Evolutionary conservation across 2,329 filamentous ascomycete species (phyloP).

Genomic region (Ilyonectria mors-panacis): DNA sequence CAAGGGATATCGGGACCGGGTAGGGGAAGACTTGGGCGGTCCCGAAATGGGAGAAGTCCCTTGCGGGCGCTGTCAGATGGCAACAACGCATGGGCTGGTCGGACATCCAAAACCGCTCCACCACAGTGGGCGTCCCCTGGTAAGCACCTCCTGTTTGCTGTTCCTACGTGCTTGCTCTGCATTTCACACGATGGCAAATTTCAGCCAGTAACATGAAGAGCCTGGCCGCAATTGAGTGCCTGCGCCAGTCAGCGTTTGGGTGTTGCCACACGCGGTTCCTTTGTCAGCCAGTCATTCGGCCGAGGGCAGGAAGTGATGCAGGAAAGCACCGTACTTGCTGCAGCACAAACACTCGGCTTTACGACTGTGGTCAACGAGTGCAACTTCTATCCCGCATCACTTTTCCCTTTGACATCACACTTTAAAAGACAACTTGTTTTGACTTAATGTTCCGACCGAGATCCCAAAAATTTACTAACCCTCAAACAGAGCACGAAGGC

Average conservation of each 20-base stretch:
- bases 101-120: constrained; percentile 62
- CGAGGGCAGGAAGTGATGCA: constrained; percentile 20
- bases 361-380: neutral
- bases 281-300: constrained; percentile 13
- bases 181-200: constrained; percentile 1
- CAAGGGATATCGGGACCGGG: constrained; percentile 86
- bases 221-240: neutral
- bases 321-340: constrained; percentile 18
- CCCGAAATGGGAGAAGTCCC: constrained; percentile 73
- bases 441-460: constrained; percentile 4
- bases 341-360: neutral
- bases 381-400: constrained; percentile 1
- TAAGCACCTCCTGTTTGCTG: constrained; percentile 52
- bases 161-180: constrained; percentile 3
- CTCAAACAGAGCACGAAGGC: constrained; percentile 60
- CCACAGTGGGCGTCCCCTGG: constrained; percentile 62
- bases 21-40: constrained; percentile 84
- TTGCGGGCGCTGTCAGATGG: constrained; percentile 73
- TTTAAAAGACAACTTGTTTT: neutral
- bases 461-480: constrained; percentile 30
- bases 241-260: neutral
- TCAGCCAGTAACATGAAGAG: neutral
- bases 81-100: constrained; percentile 69
- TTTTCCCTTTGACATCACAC: neutral
- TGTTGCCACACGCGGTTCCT: neutral